Evolutionary conservation across 208 protist genomes (phyloP), one percentile per base, ranked within the genome.

Genomic region (Trypanosoma boissoni): DNA sequence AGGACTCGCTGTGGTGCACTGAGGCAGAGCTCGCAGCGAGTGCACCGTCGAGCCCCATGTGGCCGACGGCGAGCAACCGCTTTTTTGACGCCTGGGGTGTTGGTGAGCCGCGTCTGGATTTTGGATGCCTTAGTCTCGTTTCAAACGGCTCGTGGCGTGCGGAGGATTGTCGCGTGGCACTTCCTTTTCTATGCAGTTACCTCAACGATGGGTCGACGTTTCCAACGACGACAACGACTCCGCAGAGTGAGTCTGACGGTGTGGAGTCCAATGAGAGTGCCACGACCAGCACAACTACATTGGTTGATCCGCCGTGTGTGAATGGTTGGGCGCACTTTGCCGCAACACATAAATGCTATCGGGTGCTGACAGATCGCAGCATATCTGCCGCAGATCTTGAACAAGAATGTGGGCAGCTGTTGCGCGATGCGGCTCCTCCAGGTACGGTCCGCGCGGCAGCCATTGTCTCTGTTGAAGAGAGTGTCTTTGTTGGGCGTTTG

Each of bases 131-230:
- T 6, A 7, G 45, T 18, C 27, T 57, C 21, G 12, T 9, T 50
- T 44, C 24, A 14, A 42, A 48, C 5, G 73, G 72, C 6, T 26
- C 28, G 41, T 91, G 83, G 79, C 50, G 72, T 16, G 67, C 71
- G 14, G 60, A 64, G 28, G 74, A 79, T 61, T 83, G 74, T 31
- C 71, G 77, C 32, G 27, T 60, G 41, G 68, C 66, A 5, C 64
- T 79, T 56, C 77, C 83, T 2, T 91, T 82, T 52, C 51, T 91
- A 3, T 87, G 83, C 64, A 65, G 76, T 0, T 90, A 86, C 69
- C 34, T 78, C 23, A 89, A 89, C 62, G 82, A 89, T 64, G 82
- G 82, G 41, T 74, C 70, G 18, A 56, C 58, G 18, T 76, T 63
- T 20, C 39, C 64, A 18, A 27, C 51, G 6, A 24, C n/a, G 6